Conservation (phyloP, 1,284 basidiomycete genomes). For the Cryptococcus sp. region DNA sequence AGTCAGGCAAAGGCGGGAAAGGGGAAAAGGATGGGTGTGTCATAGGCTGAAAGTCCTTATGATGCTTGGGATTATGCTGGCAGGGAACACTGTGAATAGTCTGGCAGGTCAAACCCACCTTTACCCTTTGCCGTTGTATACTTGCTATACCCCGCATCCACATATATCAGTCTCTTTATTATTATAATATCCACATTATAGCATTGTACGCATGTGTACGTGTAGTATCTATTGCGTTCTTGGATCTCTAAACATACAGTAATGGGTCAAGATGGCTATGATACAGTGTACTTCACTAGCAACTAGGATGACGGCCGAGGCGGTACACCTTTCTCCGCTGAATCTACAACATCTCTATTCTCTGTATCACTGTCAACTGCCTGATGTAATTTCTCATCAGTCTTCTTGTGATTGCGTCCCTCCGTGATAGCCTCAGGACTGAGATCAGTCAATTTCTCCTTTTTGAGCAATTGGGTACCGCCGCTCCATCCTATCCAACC, state of each 20-base stretch:
- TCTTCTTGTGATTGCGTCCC: conserved; percentile 3
- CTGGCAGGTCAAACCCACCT: too few relatives aligned
- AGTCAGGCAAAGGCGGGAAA: not conserved
- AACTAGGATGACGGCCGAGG: too few relatives aligned
- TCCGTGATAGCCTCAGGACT: conserved; percentile 39
- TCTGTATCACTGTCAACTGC: too few relatives aligned
- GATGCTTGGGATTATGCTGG: too few relatives aligned
- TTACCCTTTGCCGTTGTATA: not conserved
- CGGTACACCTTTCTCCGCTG: too few relatives aligned
- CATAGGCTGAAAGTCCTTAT: not conserved
- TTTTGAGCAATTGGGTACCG: conserved; percentile 32
- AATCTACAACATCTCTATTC: too few relatives aligned
- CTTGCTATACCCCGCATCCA: not conserved
- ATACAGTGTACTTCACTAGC: too few relatives aligned
- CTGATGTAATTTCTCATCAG: too few relatives aligned
- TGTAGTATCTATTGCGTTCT: not conserved
- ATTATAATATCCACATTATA: not conserved
- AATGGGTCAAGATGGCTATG: too few relatives aligned
- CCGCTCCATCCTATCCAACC: conserved; percentile 48
- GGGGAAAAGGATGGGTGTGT: not conserved
- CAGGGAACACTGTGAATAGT: too few relatives aligned
- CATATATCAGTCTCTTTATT: not conserved
- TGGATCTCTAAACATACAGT: too few relatives aligned
- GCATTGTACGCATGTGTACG: not conserved
- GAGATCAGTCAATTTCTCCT: conserved; percentile 30